Evolutionary conservation across 257 asterid genomes (phyloP).

Genomic region (Penstemon barbatus): DNA sequence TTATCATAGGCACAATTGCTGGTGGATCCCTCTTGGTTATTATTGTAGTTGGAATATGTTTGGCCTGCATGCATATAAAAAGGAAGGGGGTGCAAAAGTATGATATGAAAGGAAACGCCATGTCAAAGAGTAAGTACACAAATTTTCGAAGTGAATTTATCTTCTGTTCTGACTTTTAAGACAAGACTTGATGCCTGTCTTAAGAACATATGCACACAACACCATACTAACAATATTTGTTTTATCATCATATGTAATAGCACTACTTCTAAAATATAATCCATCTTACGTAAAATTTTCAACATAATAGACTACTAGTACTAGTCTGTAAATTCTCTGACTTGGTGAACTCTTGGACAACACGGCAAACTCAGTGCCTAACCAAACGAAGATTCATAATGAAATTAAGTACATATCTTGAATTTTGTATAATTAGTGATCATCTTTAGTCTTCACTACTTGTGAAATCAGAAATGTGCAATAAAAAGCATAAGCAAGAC

Average conservation of each 20-base stretch:
- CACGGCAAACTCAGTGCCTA: not conserved
- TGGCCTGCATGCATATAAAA: slow-evolving; percentile 42
- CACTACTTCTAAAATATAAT: not conserved
- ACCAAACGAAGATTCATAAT: not conserved
- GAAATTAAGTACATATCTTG: not conserved
- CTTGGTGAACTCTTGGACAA: too few relatives aligned
- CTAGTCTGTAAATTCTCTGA: too few relatives aligned
- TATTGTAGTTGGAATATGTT: slow-evolving; percentile 36
- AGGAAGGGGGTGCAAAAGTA: slow-evolving; percentile 27
- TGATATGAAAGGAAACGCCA: slow-evolving; percentile 44
- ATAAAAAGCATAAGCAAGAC: slow-evolving; percentile 15
- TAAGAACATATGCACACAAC: too few relatives aligned
- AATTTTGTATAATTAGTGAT: too few relatives aligned
- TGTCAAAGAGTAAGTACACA: slow-evolving; percentile 67
- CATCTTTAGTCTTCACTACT: not conserved
- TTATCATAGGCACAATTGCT: slow-evolving; percentile 47
- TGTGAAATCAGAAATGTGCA: not conserved
- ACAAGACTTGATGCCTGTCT: too few relatives aligned
- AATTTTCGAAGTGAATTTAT: not conserved
- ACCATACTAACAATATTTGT: not conserved
- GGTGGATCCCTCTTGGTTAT: slow-evolving; percentile 49
- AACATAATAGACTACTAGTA: not conserved
- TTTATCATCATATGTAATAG: not conserved
- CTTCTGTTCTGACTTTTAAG: not conserved
- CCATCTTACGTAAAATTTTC: not conserved